Base-by-base conservation (phyloP, 805 yeast species). In the Metschnikowia colocasiae region DNA sequence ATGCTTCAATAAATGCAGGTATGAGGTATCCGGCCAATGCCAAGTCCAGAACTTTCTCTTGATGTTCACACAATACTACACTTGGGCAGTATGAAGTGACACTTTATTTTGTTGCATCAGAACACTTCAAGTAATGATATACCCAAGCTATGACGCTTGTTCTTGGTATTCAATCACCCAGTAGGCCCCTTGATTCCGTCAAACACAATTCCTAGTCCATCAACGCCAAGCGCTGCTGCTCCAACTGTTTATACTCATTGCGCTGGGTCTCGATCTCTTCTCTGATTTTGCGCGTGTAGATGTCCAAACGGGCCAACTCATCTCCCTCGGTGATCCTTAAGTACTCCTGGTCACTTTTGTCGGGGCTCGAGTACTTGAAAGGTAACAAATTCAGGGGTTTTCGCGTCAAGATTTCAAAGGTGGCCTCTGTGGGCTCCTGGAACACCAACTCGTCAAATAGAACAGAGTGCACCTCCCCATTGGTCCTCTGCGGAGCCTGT, bases 391-490 rank as follows among this genome's bases (percentile, higher is more conserved):
- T 85, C 74, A 40, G 82, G 73, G 95, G 92, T 49, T 78, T 76
- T 32, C 73, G 64, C 5, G 96, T 87, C 59, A 92, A 74, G 4
- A 82, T 69, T 55, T 85, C 88, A 68, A 94, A 92, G 66, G 90
- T 80, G 18, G 78, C 78, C 57, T 94, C 98, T 6, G 97, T 90
- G 2, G 99, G 99, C 64, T 94, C 99, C 62, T 86, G 88, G 61
- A 94, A 94, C 2, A 94, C 96, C 16, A 94, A 69, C 62, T 94
- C 99, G 61, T 94, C 99, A 59, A 85, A 94, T 34, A 83, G 57
- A 16, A 71, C 75, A 29, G 73, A 69, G 47, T 69, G 63, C 12
- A 68, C 73, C 38, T 71, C 77, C 2, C 76, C 75, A 51, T 65
- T 73, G 45, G 65, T 72, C 19, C 69, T 65, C 4, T 56, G 56